Conservation (phyloP, 1,284 basidiomycete species). For the Ustilago cynodontis region DNA sequence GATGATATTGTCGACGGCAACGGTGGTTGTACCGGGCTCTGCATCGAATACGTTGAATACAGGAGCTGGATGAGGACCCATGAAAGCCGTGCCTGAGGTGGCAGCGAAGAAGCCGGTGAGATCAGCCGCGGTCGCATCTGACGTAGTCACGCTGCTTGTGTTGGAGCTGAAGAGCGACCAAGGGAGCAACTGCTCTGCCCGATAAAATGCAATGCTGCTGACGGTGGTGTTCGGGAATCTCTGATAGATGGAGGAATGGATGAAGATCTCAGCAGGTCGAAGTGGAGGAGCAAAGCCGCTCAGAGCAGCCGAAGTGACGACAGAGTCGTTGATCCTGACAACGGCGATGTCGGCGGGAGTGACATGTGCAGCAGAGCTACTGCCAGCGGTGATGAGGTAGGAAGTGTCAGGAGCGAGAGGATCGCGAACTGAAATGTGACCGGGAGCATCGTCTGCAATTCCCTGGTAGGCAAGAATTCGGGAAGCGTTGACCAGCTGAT, state of each 20-base stretch:
- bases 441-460: slow-evolving; percentile 41
- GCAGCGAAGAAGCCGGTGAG: slow-evolving; percentile 26
- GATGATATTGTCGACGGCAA: slow-evolving; percentile 31
- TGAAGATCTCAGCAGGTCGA: slow-evolving; percentile 41
- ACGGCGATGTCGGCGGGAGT: slow-evolving; percentile 47
- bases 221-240: slow-evolving; percentile 44
- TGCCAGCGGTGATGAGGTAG: slow-evolving; percentile 38
- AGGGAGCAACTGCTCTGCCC: slow-evolving; percentile 38
- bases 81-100: slow-evolving; percentile 27
- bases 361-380: slow-evolving; percentile 23
- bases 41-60: slow-evolving; percentile 34
- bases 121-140: slow-evolving; percentile 17
- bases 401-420: slow-evolving; percentile 31
- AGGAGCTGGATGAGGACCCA: slow-evolving; percentile 39
- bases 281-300: slow-evolving; percentile 21
- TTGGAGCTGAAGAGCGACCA: slow-evolving; percentile 28
- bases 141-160: slow-evolving; percentile 3
- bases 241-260: slow-evolving; percentile 49
- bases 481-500: slow-evolving; percentile 52
- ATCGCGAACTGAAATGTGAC: slow-evolving; percentile 46
- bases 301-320: slow-evolving; percentile 38
- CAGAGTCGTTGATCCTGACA: slow-evolving; percentile 43
- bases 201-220: slow-evolving; percentile 44
- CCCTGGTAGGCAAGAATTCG: slow-evolving; percentile 44
- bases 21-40: slow-evolving; percentile 21